A percentile compares a stretch with the other conserved stretches of the same genome.
Conservation (phyloP, 1,284 basidiomycete genomes). For the Testicularia cyperi region DNA sequence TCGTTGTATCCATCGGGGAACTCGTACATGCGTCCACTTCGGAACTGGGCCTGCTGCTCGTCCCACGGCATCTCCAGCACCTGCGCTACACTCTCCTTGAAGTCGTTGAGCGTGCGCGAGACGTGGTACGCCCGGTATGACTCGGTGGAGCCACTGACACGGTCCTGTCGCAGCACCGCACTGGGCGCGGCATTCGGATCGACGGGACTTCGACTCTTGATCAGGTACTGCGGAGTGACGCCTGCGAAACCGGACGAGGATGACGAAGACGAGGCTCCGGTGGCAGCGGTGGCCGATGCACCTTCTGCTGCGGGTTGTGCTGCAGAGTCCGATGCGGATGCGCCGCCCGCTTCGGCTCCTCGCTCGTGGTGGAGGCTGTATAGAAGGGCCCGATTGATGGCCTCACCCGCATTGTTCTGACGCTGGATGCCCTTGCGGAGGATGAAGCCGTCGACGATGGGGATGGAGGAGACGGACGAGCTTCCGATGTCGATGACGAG, state of each 20-base stretch:
- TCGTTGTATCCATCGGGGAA: constrained; percentile 92
- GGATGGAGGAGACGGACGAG: constrained; percentile 83
- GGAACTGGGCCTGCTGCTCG: constrained; percentile 66
- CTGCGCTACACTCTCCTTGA: constrained; percentile 84
- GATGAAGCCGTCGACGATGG: constrained; percentile 96
- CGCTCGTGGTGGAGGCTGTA: constrained; percentile 43
- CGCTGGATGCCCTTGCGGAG: constrained; percentile 77
- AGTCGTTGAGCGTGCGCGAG: constrained; percentile 82
- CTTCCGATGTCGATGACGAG: constrained; percentile 92
- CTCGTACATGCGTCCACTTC: constrained; percentile 69
- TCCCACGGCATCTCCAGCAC: constrained; percentile 85
- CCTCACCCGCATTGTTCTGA: constrained; percentile 51
- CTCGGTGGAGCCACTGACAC: constrained; percentile 65
- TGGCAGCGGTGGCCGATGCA: too few relatives aligned
- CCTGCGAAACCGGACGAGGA: constrained; percentile 19
- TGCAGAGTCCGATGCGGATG: too few relatives aligned
- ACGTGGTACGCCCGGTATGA: constrained; percentile 83
- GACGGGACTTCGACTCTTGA: constrained; percentile 70
- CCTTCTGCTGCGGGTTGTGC: too few relatives aligned
- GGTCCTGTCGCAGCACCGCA: constrained; percentile 49
- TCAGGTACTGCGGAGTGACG: constrained; percentile 71
- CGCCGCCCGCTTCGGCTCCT: constrained; percentile 7
- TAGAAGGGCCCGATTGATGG: constrained; percentile 30
- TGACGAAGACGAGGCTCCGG: too few relatives aligned
- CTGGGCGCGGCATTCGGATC: constrained; percentile 72